Conservation (phyloP, 495 filamentous ascomycete genomes). For the Penicillium turbatum region DNA sequence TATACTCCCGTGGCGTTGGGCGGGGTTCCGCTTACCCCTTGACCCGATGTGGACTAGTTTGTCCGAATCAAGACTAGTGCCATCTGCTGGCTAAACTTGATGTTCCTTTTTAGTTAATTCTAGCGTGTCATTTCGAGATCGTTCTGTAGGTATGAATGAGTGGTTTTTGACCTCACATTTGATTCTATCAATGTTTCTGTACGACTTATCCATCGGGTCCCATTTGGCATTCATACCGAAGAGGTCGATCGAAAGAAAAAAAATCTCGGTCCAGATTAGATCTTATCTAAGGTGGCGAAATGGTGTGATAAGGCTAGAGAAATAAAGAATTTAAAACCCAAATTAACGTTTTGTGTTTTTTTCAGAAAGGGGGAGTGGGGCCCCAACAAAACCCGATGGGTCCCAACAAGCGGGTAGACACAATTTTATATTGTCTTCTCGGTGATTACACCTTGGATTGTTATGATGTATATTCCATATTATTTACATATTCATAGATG, state of each 20-base stretch:
- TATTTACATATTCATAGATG: not conserved
- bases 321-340: not conserved
- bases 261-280: not conserved
- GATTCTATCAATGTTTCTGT: too few relatives aligned
- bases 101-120: not conserved
- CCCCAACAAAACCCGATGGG: slow-evolving; percentile 8
- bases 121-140: not conserved
- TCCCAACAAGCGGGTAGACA: slow-evolving; percentile 6
- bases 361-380: slow-evolving; percentile 7
- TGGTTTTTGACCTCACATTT: not conserved
- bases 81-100: not conserved
- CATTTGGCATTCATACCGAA: too few relatives aligned
- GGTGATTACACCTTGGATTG: too few relatives aligned
- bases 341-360: slow-evolving; percentile 7
- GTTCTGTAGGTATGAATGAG: not conserved
- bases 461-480: not conserved
- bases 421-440: not conserved
- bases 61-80: not conserved
- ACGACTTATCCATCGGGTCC: too few relatives aligned
- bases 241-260: not conserved
- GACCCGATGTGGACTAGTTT: not conserved
- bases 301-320: not conserved
- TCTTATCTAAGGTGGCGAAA: slow-evolving; percentile 13
- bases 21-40: not conserved
- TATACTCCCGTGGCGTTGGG: not conserved